These are phyloP conservation scores for Abortiporus biennis DNA, from an alignment of 1,284 basidiomycete genomes.

Conservation along the genomic window DNA sequence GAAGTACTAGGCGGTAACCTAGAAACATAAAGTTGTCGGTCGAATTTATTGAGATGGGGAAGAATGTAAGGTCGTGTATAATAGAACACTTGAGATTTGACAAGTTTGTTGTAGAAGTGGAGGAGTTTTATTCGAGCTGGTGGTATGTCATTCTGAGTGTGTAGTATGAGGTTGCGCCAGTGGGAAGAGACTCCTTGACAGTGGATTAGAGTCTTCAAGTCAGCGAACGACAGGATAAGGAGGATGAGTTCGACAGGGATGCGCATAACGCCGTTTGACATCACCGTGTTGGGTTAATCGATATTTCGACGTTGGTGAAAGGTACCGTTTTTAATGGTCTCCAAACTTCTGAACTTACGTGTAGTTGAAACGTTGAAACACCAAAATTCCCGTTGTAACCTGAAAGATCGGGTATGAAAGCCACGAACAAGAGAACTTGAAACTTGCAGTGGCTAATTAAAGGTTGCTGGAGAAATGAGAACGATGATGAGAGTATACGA, in stretches of 20 bases:
- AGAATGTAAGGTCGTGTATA: slow-evolving; percentile 4
- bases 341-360: too few relatives aligned
- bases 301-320: too few relatives aligned
- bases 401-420: too few relatives aligned
- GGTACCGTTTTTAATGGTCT: too few relatives aligned
- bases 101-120: slow-evolving; percentile 7
- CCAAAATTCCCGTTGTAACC: too few relatives aligned
- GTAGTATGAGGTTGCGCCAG: slow-evolving; percentile 11
- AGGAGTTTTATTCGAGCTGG: slow-evolving; percentile 8
- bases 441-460: too few relatives aligned
- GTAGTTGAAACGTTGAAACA: too few relatives aligned
- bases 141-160: slow-evolving; percentile 3
- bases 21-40: slow-evolving; percentile 9
- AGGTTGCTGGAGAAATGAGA: too few relatives aligned
- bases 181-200: slow-evolving; percentile 8
- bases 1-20: slow-evolving; percentile 1
- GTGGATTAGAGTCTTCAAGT: slow-evolving; percentile 9
- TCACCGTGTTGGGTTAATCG: too few relatives aligned
- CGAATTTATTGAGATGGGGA: slow-evolving; percentile 3
- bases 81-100: slow-evolving; percentile 2
- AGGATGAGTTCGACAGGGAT: slow-evolving; percentile 13
- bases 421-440: too few relatives aligned
- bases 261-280: too few relatives aligned
- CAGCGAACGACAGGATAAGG: slow-evolving; percentile 7
- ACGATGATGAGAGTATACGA: too few relatives aligned